Evolutionary conservation across 371 early-diverging fungal genomes (phyloP).

Genomic region (Mortierella sp.): DNA sequence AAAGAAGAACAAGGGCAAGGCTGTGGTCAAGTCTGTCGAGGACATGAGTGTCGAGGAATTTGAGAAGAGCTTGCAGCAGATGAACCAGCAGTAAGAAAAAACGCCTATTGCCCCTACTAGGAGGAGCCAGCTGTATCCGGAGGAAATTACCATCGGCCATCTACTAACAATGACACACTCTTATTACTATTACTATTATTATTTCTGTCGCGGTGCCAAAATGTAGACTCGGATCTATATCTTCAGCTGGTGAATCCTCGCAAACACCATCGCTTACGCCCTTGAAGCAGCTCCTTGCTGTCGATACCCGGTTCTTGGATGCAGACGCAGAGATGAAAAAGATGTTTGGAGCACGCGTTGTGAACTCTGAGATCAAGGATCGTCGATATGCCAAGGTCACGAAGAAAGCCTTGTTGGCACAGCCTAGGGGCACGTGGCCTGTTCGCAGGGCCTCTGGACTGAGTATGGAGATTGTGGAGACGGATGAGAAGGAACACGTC

Average conservation of each 20-base stretch:
- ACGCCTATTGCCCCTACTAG: no score
- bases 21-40: constrained; percentile 55
- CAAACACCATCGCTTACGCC: constrained; percentile 9
- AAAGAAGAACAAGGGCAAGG: constrained; percentile 60
- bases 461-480: constrained; percentile 76
- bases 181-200: neutral
- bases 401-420: constrained; percentile 73
- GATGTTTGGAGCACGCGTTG: constrained; percentile 89
- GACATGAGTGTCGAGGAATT: constrained; percentile 74
- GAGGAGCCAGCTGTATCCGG: no score
- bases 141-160: no score
- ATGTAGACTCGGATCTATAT: constrained; percentile 26
- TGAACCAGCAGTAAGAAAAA: constrained; percentile 63
- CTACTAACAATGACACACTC: no score
- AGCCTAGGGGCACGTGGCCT: constrained; percentile 85
- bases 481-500: constrained; percentile 58
- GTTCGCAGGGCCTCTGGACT: constrained; percentile 75
- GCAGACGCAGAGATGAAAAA: constrained; percentile 90
- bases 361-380: constrained; percentile 65
- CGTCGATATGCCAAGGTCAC: constrained; percentile 53
- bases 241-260: constrained; percentile 12
- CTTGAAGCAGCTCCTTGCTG: constrained; percentile 62
- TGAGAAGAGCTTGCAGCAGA: constrained; percentile 66
- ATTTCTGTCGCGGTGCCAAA: neutral
- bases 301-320: constrained; percentile 78